phyloP scores from a whole-genome alignment of 345 rosid genomes.

The Corymbia maculata region DNA sequence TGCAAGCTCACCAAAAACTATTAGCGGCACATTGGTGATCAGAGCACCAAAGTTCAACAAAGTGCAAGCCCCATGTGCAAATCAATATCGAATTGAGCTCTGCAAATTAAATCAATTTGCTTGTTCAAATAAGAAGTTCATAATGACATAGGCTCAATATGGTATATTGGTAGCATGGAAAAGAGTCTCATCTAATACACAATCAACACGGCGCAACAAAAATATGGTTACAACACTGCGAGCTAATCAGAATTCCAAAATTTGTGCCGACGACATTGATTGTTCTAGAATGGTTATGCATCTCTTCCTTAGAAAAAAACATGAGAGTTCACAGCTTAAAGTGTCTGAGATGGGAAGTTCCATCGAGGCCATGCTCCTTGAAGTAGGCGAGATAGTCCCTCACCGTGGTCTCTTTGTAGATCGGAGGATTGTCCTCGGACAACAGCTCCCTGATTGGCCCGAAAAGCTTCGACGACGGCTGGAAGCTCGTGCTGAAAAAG shows the following conservation, averaged over 20 bases:
- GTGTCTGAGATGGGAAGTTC: neutral
- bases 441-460: constrained; percentile 24
- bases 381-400: constrained; percentile 2
- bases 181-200: neutral
- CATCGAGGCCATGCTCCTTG: constrained; percentile 8
- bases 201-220: neutral
- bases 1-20: no score
- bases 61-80: neutral
- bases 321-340: constrained; percentile 2
- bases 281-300: neutral
- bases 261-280: neutral
- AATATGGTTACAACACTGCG: neutral
- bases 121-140: neutral
- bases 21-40: no score
- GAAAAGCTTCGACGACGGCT: neutral
- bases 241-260: neutral
- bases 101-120: neutral
- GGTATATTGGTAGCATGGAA: neutral
- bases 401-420: constrained; percentile 16
- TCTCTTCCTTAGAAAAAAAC: neutral
- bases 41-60: no score
- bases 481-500: constrained; percentile 10
- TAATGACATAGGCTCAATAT: neutral
- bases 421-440: constrained; percentile 26
- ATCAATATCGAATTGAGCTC: neutral